Percentiles rank a stretch among this genome's conserved stretches.
Conservation (phyloP, 345 rosid species). For the Eucalyptus sp. region DNA sequence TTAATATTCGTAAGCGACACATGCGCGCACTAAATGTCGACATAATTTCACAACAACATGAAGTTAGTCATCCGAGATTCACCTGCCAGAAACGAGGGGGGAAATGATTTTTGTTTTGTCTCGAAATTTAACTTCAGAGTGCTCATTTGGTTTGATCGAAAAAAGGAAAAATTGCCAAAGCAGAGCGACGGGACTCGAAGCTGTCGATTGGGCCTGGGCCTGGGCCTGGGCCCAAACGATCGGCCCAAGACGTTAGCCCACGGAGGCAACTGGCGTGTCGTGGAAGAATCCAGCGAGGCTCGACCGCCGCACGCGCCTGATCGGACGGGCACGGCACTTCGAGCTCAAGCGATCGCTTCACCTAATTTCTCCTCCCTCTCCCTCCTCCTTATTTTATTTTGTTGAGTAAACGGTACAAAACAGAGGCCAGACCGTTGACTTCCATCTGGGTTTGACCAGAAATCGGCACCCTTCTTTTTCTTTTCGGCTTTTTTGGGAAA, state of each 20-base stretch:
- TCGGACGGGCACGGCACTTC: neutral
- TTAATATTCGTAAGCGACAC: accelerated
- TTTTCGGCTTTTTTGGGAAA: too few relatives aligned
- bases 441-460: neutral
- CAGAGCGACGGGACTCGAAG: neutral
- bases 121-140: neutral
- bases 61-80: accelerated
- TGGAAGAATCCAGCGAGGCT: neutral
- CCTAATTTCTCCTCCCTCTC: neutral
- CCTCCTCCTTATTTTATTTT: neutral
- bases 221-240: neutral
- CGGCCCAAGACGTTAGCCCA: neutral
- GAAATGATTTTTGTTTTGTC: neutral
- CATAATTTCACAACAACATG: accelerated
- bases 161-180: neutral
- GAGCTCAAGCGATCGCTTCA: neutral
- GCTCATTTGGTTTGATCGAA: neutral
- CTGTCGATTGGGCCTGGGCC: neutral
- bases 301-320: neutral
- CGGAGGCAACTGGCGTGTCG: neutral
- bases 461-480: neutral
- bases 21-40: accelerated
- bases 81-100: neutral
- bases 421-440: neutral
- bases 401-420: neutral